Base-by-base conservation (phyloP, 345 rosid genomes). In the Eucalyptus sideroxylon region DNA sequence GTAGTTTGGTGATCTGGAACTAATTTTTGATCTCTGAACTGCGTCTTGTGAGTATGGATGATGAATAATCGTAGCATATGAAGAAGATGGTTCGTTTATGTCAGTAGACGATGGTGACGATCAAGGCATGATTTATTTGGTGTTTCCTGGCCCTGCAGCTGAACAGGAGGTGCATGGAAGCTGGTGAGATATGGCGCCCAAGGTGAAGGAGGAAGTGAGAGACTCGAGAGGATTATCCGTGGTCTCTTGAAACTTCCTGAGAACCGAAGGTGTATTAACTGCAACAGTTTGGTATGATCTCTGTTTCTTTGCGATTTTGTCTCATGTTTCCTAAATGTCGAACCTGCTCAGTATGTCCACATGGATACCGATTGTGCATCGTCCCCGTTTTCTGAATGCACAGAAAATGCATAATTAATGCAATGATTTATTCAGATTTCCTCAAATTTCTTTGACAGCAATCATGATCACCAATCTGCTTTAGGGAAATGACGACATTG, bases 231-330 rank as follows among this genome's bases (percentile, higher is more conserved):
- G 94, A 93, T 93, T 59, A 92, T 98, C 86, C 96, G 98, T 1
- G 92, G 93, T 89, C 96, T 98, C 90, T 89, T 95, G 90, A 97
- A 94, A 88, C 97, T 94, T 88, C 94, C 98, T 1, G 97, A 95
- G 93, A 98, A 98, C 90, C 93, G 96, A 40, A 93, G 96, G 87
- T 98, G 99, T 89, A 95, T 98, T 92, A 98, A 95, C 87, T 98
- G 99, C 96, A 95, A 95, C 50, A 91, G 92, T 85, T 89, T 98
- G 97, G 99, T 97, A 94, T 60, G 80, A 7, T 19, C 44, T 11
- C 65, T 17, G 34, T 12, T 50, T 13, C 40, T 55, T 5, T 16
- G 34, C 5, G 5, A 77, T 77, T 77, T 69, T 1, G 7, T 69
- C 44, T 69, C 42, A 3, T 9, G 81, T 5, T 69, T 16, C 81